Percentiles rank a stretch among this genome's conserved stretches.
Conservation (phyloP, 768 basidiomycete genomes). For the Goffeauzyma gilvescens region DNA sequence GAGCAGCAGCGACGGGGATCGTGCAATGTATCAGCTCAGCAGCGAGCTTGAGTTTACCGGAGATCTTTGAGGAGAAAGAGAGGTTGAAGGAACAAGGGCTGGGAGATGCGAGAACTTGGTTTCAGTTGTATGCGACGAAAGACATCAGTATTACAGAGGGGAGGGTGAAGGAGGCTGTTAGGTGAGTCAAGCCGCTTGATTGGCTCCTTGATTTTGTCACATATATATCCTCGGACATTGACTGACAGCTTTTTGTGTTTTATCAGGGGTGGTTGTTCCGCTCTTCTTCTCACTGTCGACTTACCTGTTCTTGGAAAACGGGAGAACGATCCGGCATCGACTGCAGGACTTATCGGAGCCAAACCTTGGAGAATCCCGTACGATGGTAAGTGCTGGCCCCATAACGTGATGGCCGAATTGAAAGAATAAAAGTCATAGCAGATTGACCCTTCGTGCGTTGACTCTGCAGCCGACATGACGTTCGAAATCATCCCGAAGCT, state of each 20-base stretch:
- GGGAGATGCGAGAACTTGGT: not conserved
- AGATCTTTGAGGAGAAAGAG: constrained; percentile 28
- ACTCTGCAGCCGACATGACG: too few species aligned
- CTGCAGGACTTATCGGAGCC: too few species aligned
- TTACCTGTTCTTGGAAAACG: constrained; percentile 60
- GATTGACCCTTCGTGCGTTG: too few species aligned
- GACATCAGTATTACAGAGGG: too few species aligned
- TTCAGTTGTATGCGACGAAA: too few species aligned
- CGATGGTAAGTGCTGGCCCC: too few species aligned
- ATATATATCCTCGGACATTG: too few species aligned
- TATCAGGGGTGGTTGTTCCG: constrained; percentile 21
- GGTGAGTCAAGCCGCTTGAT: constrained; percentile 13
- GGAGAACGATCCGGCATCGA: too few species aligned
- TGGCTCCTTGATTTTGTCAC: too few species aligned
- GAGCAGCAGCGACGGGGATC: constrained; percentile 30
- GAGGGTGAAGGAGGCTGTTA: constrained; percentile 50
- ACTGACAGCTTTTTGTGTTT: not conserved
- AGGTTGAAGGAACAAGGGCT: constrained; percentile 21
- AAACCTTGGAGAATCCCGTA: too few species aligned
- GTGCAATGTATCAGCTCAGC: constrained; percentile 21
- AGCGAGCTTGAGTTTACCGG: constrained; percentile 28
- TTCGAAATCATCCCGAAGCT: constrained; percentile 23
- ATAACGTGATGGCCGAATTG: too few species aligned
- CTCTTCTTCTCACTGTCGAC: constrained; percentile 78
- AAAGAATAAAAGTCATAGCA: too few species aligned